Conservation (phyloP, 768 basidiomycete genomes). For the Rubroboletus pulcherrimus region DNA sequence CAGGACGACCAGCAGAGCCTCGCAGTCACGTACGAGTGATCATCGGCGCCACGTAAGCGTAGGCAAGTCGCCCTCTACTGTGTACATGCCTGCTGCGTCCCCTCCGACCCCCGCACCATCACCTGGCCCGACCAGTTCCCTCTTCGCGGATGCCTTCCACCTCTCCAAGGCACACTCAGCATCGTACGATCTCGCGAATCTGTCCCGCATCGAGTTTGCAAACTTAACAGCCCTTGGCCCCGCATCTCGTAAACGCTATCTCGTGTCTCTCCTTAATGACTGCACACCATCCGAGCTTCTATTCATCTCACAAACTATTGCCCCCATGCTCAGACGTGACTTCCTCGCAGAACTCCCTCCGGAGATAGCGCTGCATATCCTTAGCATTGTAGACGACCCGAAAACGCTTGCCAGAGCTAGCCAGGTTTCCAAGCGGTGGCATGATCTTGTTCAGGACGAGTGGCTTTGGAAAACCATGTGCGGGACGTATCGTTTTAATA, state of each 20-base stretch:
- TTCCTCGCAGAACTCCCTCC: conserved; percentile 54
- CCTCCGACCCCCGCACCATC: conserved; percentile 65
- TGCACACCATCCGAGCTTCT: conserved; percentile 61
- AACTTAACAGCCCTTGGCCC: conserved; percentile 33
- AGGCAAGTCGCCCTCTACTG: conserved; percentile 25
- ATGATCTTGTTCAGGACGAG: conserved; percentile 66
- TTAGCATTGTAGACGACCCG: conserved; percentile 75
- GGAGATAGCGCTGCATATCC: conserved; percentile 73
- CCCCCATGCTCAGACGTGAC: conserved; percentile 62
- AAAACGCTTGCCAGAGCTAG: conserved; percentile 64
- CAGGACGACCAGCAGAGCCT: conserved; percentile 6
- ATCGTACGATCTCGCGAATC: conserved; percentile 23
- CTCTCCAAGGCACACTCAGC: conserved; percentile 11
- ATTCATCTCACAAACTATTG: conserved; percentile 61
- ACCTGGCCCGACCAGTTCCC: conserved; percentile 48
- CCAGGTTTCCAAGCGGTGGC: conserved; percentile 73
- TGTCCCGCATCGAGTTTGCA: conserved; percentile 33
- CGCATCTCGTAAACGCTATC: conserved; percentile 46
- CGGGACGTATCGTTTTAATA: conserved; percentile 46
- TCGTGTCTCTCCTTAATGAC: conserved; percentile 46
- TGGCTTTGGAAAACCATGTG: conserved; percentile 80
- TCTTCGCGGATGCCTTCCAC: conserved; percentile 35
- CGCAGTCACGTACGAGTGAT: conserved; percentile 13
- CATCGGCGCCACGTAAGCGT: conserved; percentile 13
- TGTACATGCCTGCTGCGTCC: conserved; percentile 53